A percentile compares a stretch with the other conserved stretches of the same genome.
Evolutionary conservation across 768 basidiomycete genomes (phyloP).

Genomic region (Brasilioporus rufonigricans): DNA sequence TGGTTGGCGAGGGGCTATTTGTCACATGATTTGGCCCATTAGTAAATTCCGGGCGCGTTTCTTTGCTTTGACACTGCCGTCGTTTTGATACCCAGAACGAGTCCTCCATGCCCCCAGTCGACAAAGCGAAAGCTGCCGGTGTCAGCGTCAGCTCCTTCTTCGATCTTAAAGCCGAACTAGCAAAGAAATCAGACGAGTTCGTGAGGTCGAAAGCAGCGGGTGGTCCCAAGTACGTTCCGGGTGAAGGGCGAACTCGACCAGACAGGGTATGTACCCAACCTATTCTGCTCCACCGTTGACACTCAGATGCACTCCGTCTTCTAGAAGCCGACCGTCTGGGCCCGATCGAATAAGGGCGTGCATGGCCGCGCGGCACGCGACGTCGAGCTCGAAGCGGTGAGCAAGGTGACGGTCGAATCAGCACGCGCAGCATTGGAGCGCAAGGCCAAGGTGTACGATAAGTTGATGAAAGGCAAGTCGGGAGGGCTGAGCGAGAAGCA

Average conservation of each 20-base stretch:
- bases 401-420: constrained; percentile 68
- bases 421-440: constrained; percentile 69
- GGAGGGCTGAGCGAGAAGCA: constrained; percentile 77
- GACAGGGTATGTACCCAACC: constrained; percentile 55
- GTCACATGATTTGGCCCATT: constrained; percentile 8
- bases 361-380: constrained; percentile 61
- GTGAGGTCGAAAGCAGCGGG: constrained; percentile 64
- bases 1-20: background rate
- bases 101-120: constrained; percentile 43
- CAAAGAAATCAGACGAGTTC: constrained; percentile 54
- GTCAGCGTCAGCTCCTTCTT: constrained; percentile 75
- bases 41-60: too few relatives aligned
- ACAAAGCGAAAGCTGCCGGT: constrained; percentile 63
- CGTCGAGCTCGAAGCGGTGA: constrained; percentile 65
- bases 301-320: background rate
- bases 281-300: background rate
- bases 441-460: constrained; percentile 80
- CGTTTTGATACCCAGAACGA: constrained; percentile 6
- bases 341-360: constrained; percentile 74
- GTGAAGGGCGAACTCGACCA: constrained; percentile 56
- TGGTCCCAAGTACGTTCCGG: constrained; percentile 46
- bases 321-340: constrained; percentile 79
- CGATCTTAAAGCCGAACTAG: constrained; percentile 68
- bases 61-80: too few relatives aligned
- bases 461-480: constrained; percentile 71